phyloP scores from a whole-genome alignment of 768 basidiomycete species.

The Auriscalpium orientale region DNA sequence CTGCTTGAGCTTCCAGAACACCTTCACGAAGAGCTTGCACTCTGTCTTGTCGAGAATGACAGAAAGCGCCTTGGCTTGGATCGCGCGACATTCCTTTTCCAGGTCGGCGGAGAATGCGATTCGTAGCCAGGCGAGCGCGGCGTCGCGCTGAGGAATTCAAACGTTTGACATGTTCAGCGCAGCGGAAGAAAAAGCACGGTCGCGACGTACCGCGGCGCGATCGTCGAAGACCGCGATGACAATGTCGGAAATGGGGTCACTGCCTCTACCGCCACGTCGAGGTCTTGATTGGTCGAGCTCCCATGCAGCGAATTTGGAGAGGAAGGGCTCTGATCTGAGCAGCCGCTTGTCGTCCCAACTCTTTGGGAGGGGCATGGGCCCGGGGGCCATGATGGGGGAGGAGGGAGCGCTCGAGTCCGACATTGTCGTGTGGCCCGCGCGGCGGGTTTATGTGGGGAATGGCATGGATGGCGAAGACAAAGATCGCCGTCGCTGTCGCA shows the following conservation, averaged over 20 bases:
- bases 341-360: slow-evolving; percentile 12
- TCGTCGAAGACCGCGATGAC: neutral
- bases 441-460: no score
- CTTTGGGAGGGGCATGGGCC: no score
- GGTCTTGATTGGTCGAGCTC: neutral
- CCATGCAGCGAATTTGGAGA: slow-evolving; percentile 6
- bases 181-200: neutral
- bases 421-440: no score
- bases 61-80: slow-evolving; percentile 1
- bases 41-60: neutral
- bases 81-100: neutral
- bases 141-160: neutral
- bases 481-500: no score
- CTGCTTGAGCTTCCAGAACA: neutral
- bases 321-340: slow-evolving; percentile 20
- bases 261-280: slow-evolving; percentile 2
- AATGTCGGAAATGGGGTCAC: neutral
- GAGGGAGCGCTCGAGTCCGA: no score
- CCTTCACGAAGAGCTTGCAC: slow-evolving; percentile 18
- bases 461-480: no score
- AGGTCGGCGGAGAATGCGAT: neutral
- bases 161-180: neutral
- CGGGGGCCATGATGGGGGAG: no score
- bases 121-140: slow-evolving; percentile 3
- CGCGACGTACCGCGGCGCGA: slow-evolving; percentile 3